Evolutionary conservation across 2,329 filamentous ascomycete species (phyloP).

Genomic region (Curvularia sp.): DNA sequence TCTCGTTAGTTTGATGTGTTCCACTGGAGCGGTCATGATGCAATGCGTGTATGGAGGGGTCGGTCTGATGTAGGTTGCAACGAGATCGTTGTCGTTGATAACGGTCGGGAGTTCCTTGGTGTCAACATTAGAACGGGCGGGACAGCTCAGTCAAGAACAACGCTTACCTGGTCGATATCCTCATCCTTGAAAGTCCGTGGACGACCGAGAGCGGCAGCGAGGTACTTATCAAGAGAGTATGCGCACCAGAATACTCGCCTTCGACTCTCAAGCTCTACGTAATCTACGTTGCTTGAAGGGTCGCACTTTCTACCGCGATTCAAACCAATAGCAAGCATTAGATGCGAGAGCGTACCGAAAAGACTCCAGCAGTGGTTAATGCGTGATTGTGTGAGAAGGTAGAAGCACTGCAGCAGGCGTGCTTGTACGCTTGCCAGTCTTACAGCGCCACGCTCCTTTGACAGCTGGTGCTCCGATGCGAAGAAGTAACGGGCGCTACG

Average conservation of each 20-base stretch:
- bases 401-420: slow-evolving; percentile 64
- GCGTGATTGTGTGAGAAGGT: slow-evolving; percentile 64
- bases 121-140: neutral
- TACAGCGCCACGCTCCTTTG: slow-evolving; percentile 61
- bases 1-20: slow-evolving; percentile 55
- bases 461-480: slow-evolving; percentile 53
- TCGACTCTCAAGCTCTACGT: slow-evolving; percentile 60
- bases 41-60: slow-evolving; percentile 42
- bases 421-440: slow-evolving; percentile 65
- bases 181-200: slow-evolving; percentile 68
- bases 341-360: slow-evolving; percentile 64
- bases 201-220: slow-evolving; percentile 68
- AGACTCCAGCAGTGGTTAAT: slow-evolving; percentile 68
- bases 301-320: slow-evolving; percentile 49
- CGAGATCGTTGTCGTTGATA: slow-evolving; percentile 45
- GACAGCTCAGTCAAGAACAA: neutral
- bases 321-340: slow-evolving; percentile 58
- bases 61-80: slow-evolving; percentile 36
- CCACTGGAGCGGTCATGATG: slow-evolving; percentile 56
- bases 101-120: slow-evolving; percentile 46
- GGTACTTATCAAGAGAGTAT: slow-evolving; percentile 68
- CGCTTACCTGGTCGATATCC: slow-evolving; percentile 66
- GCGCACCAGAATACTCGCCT: slow-evolving; percentile 68
- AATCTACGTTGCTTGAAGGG: slow-evolving; percentile 49
- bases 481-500: slow-evolving; percentile 53